phyloP scores from a whole-genome alignment of 2,329 filamentous ascomycete species.

The Fusarium ramigenum region DNA sequence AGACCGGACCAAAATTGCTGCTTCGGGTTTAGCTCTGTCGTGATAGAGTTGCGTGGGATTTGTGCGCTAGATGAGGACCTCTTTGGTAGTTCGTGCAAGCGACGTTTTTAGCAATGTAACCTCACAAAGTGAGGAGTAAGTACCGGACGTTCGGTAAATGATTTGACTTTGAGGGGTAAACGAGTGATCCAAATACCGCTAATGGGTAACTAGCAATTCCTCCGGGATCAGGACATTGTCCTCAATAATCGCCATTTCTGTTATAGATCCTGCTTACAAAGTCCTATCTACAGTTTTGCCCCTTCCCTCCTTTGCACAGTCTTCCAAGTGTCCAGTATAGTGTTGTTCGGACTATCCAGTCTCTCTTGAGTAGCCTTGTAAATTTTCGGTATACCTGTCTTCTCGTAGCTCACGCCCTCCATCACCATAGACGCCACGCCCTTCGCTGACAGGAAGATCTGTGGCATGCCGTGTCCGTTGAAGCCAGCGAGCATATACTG shows the following conservation, averaged over 20 bases:
- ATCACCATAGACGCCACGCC: not conserved
- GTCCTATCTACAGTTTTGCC: not conserved
- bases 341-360: not conserved
- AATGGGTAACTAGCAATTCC: not conserved
- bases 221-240: rapidly evolving
- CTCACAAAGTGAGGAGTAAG: not conserved
- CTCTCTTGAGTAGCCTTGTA: not conserved
- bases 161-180: not conserved
- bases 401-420: not conserved
- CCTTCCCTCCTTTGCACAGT: not conserved
- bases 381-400: not conserved
- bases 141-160: rapidly evolving
- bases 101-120: not conserved
- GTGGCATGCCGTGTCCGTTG: constrained; percentile 57
- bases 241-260: rapidly evolving
- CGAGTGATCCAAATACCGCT: rapidly evolving
- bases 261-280: not conserved
- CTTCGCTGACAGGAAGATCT: constrained; percentile 36
- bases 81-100: not conserved
- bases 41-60: not conserved
- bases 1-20: not conserved
- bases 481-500: constrained; percentile 1
- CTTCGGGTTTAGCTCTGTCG: not conserved
- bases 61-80: not conserved
- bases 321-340: not conserved